These are phyloP conservation scores for Podospora didyma DNA, from an alignment of 495 filamentous ascomycete species.

Conservation along the genomic window DNA sequence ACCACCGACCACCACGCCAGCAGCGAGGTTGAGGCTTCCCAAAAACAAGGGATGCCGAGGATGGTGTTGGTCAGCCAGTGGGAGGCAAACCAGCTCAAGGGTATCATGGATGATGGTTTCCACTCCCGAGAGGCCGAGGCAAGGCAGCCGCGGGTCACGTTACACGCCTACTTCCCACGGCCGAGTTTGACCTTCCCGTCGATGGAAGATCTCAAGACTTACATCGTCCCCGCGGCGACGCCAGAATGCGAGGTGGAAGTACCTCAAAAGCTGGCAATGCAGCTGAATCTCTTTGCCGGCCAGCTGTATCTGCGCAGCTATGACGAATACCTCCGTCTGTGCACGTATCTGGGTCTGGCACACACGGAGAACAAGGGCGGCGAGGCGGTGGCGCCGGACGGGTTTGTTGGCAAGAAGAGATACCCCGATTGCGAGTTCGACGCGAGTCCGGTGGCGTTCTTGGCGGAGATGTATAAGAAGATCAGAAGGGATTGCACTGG, in stretches of 20 bases:
- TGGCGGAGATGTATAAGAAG: constrained; percentile 44
- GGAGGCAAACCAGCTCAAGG: constrained; percentile 53
- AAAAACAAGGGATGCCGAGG: constrained; percentile 33
- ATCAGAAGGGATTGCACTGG: constrained; percentile 36
- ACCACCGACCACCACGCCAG: neutral
- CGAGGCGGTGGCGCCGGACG: constrained; percentile 34
- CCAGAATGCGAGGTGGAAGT: constrained; percentile 8
- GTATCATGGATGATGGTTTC: constrained; percentile 24
- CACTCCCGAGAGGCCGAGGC: neutral
- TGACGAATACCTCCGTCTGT: constrained; percentile 50
- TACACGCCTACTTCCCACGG: constrained; percentile 60
- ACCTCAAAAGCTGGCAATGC: constrained; percentile 26
- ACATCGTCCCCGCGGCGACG: constrained; percentile 25
- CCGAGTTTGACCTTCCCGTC: constrained; percentile 37
- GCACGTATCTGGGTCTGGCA: constrained; percentile 49
- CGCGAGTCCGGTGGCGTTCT: constrained; percentile 49
- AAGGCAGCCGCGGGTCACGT: constrained; percentile 26
- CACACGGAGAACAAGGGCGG: constrained; percentile 11
- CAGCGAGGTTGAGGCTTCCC: constrained; percentile 24
- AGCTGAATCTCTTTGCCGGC: constrained; percentile 66
- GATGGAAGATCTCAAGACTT: constrained; percentile 48
- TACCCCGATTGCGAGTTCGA: constrained; percentile 24
- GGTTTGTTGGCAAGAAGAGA: constrained; percentile 39
- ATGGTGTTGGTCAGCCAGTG: constrained; percentile 59
- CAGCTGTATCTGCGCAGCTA: constrained; percentile 57